A percentile compares a stretch with the other conserved stretches of the same genome.
phyloP scores from a whole-genome alignment of 2,329 filamentous ascomycete species.

The Pleoardoris graminearum region DNA sequence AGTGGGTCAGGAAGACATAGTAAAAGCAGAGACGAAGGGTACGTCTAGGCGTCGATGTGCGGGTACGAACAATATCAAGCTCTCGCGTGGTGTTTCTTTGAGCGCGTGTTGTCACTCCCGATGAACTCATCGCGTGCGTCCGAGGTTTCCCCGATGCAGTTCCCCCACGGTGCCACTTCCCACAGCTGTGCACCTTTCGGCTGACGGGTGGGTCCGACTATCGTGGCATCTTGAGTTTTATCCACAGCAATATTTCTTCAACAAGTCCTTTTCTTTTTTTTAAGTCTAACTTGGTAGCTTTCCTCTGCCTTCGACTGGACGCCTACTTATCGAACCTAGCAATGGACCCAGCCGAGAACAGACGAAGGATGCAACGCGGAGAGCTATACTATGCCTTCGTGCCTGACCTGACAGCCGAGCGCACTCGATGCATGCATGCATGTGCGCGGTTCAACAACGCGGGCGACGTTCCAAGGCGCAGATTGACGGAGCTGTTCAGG shows the following conservation, averaged over 20 bases:
- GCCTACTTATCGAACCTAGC: background rate
- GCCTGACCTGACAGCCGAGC: slow-evolving; percentile 66
- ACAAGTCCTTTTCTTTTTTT: too few relatives aligned
- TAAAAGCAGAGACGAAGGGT: slow-evolving; percentile 3
- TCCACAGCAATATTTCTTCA: too few relatives aligned
- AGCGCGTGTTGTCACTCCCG: background rate
- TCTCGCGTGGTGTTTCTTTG: slow-evolving; percentile 2
- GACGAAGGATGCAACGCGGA: slow-evolving; percentile 61
- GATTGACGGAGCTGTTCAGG: slow-evolving; percentile 68
- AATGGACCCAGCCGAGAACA: slow-evolving; percentile 43
- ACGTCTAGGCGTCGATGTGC: background rate
- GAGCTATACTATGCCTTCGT: slow-evolving; percentile 77
- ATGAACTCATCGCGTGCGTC: slow-evolving; percentile 3
- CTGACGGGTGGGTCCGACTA: too few relatives aligned
- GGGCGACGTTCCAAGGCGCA: slow-evolving; percentile 62
- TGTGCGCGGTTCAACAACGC: slow-evolving; percentile 66
- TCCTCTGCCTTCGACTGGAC: too few relatives aligned
- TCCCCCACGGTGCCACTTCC: too few relatives aligned
- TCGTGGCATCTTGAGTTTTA: too few relatives aligned
- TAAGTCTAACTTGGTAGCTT: too few relatives aligned
- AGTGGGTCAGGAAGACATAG: slow-evolving; percentile 7
- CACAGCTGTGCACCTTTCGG: too few relatives aligned
- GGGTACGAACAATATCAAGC: slow-evolving; percentile 22
- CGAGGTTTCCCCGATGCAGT: background rate
- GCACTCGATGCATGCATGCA: slow-evolving; percentile 65